Conservation (phyloP, 2,329 filamentous ascomycete genomes). For the Fusarium albosuccineum region DNA sequence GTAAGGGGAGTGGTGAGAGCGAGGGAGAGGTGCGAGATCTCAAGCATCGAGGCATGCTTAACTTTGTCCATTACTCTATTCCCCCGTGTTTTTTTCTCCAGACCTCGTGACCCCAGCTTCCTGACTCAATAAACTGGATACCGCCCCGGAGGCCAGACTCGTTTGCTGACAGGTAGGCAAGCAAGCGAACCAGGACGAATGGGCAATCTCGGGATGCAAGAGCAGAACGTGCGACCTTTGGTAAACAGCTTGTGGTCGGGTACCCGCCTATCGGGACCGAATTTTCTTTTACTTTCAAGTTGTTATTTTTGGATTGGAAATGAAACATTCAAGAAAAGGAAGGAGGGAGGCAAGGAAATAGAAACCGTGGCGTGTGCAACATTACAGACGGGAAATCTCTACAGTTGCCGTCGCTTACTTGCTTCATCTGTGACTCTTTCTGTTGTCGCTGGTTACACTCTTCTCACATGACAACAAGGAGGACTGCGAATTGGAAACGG, state of each 20-base stretch:
- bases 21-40: not conserved
- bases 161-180: not conserved
- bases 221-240: slow-evolving; percentile 3
- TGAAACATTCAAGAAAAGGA: not conserved
- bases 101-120: slow-evolving; percentile 27
- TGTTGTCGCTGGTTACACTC: not conserved
- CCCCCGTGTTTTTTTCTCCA: slow-evolving; percentile 14
- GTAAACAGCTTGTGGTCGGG: slow-evolving; percentile 14
- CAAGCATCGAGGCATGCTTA: slow-evolving; percentile 10
- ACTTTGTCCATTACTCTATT: slow-evolving; percentile 33
- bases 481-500: not conserved
- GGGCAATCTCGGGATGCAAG: not conserved
- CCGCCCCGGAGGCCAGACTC: not conserved
- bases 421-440: slow-evolving; percentile 15
- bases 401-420: slow-evolving; percentile 17
- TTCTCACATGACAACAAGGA: slow-evolving; percentile 1
- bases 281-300: no score
- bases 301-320: slow-evolving; percentile 12
- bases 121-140: slow-evolving; percentile 12
- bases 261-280: not conserved
- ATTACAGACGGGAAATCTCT: not conserved
- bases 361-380: not conserved
- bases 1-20: slow-evolving; percentile 10
- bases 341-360: not conserved
- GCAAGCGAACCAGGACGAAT: not conserved